Percentiles rank a stretch among this genome's conserved stretches.
phyloP scores from a whole-genome alignment of 2,329 filamentous ascomycete species.

The Monilinia polystroma region DNA sequence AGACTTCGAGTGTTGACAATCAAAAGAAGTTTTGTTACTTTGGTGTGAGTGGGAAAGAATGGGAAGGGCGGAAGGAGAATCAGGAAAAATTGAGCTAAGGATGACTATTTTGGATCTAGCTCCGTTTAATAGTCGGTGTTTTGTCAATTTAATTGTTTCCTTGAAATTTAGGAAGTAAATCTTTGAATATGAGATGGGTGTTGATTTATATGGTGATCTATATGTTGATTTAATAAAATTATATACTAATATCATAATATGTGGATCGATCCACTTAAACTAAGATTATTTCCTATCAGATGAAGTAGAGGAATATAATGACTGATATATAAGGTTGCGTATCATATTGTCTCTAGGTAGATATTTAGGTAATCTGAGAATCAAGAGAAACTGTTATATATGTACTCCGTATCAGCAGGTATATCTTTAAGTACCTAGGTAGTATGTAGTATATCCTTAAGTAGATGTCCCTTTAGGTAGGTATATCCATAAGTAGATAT shows the following conservation, averaged over 20 bases:
- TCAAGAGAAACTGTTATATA: too few relatives aligned
- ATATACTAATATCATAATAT: neutral
- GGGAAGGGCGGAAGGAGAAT: constrained; percentile 23
- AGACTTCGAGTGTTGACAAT: constrained; percentile 19
- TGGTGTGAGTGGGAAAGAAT: constrained; percentile 19
- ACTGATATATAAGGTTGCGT: constrained; percentile 23
- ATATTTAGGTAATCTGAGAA: too few relatives aligned
- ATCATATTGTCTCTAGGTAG: neutral
- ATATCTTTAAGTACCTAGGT: too few relatives aligned
- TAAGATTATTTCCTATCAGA: constrained; percentile 13
- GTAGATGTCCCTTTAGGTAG: too few relatives aligned
- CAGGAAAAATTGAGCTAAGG: constrained; percentile 21
- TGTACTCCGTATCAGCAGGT: too few relatives aligned
- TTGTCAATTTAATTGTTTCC: constrained; percentile 1
- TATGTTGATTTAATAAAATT: neutral
- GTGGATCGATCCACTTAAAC: constrained; percentile 11
- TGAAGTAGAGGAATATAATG: neutral
- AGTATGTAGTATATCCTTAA: too few relatives aligned
- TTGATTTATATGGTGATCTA: neutral
- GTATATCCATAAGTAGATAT: too few relatives aligned
- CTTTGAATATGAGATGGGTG: neutral
- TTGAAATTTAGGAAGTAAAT: constrained; percentile 7
- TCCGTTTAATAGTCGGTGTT: constrained; percentile 21
- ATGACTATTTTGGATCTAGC: constrained; percentile 11
- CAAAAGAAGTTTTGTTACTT: constrained; percentile 19